A percentile compares a stretch with the other conserved stretches of the same genome.
phyloP scores from a whole-genome alignment of 352 stramenopile genomes.

The Elongisporangium anandrum region DNA sequence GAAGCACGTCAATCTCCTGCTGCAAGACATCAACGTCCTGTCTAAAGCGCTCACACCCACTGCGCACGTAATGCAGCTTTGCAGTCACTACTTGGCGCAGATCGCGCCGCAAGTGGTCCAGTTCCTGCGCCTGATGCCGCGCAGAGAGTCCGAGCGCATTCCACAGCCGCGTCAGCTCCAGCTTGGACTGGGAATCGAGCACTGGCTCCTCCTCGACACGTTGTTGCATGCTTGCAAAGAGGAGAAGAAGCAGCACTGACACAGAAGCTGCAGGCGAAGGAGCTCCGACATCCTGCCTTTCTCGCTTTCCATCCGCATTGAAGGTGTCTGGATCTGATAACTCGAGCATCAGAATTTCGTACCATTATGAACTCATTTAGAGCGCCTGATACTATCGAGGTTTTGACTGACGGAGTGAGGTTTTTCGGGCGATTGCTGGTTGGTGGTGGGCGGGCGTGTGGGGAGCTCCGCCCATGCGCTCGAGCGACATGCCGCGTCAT shows the following conservation, averaged over 20 bases:
- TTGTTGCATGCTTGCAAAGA: background rate
- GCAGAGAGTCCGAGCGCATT: slow-evolving; percentile 19
- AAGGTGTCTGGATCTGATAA: background rate
- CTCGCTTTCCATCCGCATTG: background rate
- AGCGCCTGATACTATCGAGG: background rate
- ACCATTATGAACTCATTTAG: background rate
- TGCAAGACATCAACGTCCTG: slow-evolving; percentile 20
- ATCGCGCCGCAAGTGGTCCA: slow-evolving; percentile 8
- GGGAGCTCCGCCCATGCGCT: background rate
- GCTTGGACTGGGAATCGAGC: slow-evolving; percentile 3
- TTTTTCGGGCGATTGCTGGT: slow-evolving; percentile 8
- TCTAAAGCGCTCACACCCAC: slow-evolving; percentile 15
- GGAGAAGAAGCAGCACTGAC: background rate
- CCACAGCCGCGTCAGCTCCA: slow-evolving; percentile 28
- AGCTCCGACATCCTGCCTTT: background rate
- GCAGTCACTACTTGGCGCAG: slow-evolving; percentile 1
- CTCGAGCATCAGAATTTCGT: no score
- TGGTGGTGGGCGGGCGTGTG: background rate
- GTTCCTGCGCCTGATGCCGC: slow-evolving; percentile 24
- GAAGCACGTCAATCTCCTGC: slow-evolving; percentile 28
- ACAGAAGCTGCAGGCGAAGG: background rate
- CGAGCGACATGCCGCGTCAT: slow-evolving; percentile 7
- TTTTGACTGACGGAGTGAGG: slow-evolving; percentile 1
- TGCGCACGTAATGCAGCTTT: slow-evolving; percentile 10
- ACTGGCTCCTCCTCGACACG: background rate